phyloP scores from a whole-genome alignment of 179 eudicot genomes.

The Heliamphora pulchella region DNA sequence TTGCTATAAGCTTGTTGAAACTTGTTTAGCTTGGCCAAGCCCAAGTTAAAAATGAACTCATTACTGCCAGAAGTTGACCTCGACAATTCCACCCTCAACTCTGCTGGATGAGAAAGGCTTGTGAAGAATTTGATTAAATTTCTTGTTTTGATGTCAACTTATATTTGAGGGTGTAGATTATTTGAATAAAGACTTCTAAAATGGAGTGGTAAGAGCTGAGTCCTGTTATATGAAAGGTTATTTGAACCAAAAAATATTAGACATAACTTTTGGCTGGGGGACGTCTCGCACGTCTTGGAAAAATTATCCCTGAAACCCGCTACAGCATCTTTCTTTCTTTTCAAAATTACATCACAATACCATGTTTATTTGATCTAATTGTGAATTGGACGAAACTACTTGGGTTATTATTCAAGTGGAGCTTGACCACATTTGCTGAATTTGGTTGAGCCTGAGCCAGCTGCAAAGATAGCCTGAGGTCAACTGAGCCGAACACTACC shows the following conservation, averaged over 20 bases:
- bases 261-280: too few relatives aligned
- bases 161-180: background rate
- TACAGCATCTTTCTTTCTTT: background rate
- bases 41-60: background rate
- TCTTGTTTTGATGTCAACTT: background rate
- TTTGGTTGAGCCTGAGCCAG: background rate
- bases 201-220: background rate
- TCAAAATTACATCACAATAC: background rate
- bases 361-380: background rate
- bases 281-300: too few relatives aligned
- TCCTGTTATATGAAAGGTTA: background rate
- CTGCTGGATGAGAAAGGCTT: background rate
- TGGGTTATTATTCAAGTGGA: background rate
- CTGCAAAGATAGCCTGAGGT: background rate
- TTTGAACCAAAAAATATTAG: background rate
- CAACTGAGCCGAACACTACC: background rate
- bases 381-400: too few relatives aligned
- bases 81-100: background rate
- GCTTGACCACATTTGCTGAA: slow-evolving; percentile 6
- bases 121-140: background rate
- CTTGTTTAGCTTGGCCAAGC: background rate
- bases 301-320: background rate
- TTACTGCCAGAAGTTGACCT: background rate
- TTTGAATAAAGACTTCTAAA: background rate
- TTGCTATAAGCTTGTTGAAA: background rate